phyloP scores from a whole-genome alignment of 441 rosid species.

The Brassica balearica region DNA sequence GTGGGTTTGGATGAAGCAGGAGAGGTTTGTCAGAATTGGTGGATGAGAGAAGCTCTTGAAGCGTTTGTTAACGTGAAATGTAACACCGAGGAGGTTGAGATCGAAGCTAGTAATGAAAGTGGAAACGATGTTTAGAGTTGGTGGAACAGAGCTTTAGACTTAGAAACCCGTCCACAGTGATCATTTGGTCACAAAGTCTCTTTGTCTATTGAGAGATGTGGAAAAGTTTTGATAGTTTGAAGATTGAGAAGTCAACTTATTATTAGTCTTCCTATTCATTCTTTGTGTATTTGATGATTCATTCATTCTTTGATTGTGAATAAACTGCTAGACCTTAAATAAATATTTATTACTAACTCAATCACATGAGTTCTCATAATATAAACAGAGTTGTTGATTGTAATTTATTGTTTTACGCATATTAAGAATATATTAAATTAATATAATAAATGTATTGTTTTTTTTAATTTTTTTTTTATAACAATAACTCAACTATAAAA shows the following conservation, averaged over 20 bases:
- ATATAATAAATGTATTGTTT: no score
- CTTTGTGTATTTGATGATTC: conserved; percentile 4
- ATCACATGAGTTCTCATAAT: neutral
- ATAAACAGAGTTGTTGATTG: no score
- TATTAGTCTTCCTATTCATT: neutral
- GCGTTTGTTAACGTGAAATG: conserved; percentile 40
- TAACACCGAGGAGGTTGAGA: neutral
- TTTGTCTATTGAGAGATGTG: conserved; percentile 1
- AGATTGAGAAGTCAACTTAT: conserved; percentile 5
- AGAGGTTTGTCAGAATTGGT: conserved; percentile 65
- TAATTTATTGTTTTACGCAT: no score
- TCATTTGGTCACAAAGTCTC: conserved; percentile 25
- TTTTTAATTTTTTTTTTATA: no score
- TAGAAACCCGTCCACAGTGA: conserved; percentile 31
- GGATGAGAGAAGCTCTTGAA: conserved; percentile 87
- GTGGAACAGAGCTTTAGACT: conserved; percentile 37
- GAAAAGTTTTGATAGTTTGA: conserved; percentile 8
- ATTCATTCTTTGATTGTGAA: conserved; percentile 7
- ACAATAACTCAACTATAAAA: no score
- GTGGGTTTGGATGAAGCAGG: conserved; percentile 63
- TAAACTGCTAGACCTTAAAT: neutral
- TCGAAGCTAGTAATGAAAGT: neutral
- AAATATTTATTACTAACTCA: neutral
- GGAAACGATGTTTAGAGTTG: conserved; percentile 17
- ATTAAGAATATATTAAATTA: no score